These are phyloP conservation scores for Sungouiozyma intestinalis DNA, from an alignment of 805 yeast species.

Conservation along the genomic window DNA sequence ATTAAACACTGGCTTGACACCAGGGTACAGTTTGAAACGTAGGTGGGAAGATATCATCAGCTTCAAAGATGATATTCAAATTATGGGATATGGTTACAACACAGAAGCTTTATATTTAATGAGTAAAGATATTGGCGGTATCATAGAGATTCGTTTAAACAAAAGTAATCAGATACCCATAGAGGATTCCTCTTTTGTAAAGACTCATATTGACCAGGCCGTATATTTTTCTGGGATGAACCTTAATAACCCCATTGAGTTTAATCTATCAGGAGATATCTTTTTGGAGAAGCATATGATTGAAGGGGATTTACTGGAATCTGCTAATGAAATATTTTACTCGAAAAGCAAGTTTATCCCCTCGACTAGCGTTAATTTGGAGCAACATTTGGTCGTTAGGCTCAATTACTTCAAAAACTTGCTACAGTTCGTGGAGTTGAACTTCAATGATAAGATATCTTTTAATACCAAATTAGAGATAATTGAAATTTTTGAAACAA, in stretches of 20 bases:
- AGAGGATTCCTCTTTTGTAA: constrained; percentile 33
- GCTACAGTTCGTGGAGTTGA: constrained; percentile 34
- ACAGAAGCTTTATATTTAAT: constrained; percentile 36
- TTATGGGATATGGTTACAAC: constrained; percentile 55
- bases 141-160: constrained; percentile 45
- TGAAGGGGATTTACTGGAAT: constrained; percentile 39
- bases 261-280: constrained; percentile 36
- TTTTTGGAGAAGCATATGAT: constrained; percentile 37
- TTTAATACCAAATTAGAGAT: constrained; percentile 31
- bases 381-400: constrained; percentile 43
- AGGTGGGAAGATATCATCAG: constrained; percentile 78
- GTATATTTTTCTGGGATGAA: constrained; percentile 44
- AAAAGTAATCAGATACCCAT: background rate
- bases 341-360: constrained; percentile 51
- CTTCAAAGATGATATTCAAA: constrained; percentile 40
- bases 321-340: constrained; percentile 46
- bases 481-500: constrained; percentile 33
- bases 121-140: constrained; percentile 44
- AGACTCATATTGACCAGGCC: constrained; percentile 77
- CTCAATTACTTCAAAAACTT: constrained; percentile 35
- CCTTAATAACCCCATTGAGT: constrained; percentile 37
- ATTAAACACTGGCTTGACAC: constrained; percentile 32
- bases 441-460: constrained; percentile 34
- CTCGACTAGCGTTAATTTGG: constrained; percentile 38
- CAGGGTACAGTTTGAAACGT: constrained; percentile 27